These are phyloP conservation scores for Solanum bulbocastanum DNA, from an alignment of 257 asterid genomes.

Conservation along the genomic window DNA sequence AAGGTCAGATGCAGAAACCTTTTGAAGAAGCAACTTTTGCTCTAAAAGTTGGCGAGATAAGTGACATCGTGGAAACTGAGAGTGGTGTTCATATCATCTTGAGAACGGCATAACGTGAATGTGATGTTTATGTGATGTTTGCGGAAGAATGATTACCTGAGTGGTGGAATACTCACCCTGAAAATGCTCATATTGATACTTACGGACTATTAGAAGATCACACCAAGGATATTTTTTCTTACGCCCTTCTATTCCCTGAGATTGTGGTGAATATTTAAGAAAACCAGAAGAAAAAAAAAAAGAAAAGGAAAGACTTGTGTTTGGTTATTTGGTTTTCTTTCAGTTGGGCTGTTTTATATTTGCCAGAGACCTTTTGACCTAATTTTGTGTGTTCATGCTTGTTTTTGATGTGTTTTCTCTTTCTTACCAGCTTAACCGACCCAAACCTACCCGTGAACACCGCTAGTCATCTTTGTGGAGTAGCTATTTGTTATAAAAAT, in stretches of 20 bases:
- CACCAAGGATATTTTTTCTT: background rate
- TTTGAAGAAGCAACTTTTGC: slow-evolving; percentile 68
- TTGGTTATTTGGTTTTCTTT: background rate
- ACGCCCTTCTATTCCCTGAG: background rate
- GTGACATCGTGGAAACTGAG: slow-evolving; percentile 74
- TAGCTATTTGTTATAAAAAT: background rate
- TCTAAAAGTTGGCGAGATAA: slow-evolving; percentile 67
- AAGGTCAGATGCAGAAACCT: slow-evolving; percentile 93
- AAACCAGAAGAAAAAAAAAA: background rate
- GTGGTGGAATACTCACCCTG: background rate
- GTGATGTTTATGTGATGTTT: background rate
- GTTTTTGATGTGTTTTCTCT: background rate
- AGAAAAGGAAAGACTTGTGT: background rate
- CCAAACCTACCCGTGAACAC: background rate
- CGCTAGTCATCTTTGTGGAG: background rate
- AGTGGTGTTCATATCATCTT: slow-evolving; percentile 86
- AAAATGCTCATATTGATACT: background rate
- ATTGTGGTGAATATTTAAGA: background rate
- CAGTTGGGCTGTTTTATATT: background rate
- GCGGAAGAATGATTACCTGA: background rate
- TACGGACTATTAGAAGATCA: background rate
- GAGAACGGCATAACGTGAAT: slow-evolving; percentile 34
- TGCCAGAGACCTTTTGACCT: background rate
- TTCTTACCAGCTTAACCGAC: background rate
- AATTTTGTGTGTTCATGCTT: background rate